These are phyloP conservation scores for Plenodomus biglobosus DNA, from an alignment of 2,329 filamentous ascomycete genomes.

Conservation along the genomic window DNA sequence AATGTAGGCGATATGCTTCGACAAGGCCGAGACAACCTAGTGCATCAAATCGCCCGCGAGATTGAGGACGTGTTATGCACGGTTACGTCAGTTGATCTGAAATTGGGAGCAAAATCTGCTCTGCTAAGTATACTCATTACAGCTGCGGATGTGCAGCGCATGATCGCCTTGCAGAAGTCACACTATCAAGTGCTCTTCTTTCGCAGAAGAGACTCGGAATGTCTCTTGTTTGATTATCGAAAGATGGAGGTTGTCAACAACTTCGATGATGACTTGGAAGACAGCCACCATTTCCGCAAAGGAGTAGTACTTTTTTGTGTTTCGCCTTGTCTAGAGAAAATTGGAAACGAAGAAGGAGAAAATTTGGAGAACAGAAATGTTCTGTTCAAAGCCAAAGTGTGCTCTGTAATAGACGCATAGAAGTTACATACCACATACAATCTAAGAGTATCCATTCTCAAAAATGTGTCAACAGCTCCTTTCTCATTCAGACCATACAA, in stretches of 20 bases:
- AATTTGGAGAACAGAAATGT: constrained; percentile 29
- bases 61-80: constrained; percentile 27
- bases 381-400: constrained; percentile 37
- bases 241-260: constrained; percentile 40
- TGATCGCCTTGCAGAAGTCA: constrained; percentile 35
- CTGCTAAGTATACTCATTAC: constrained; percentile 27
- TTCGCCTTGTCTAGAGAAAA: constrained; percentile 38
- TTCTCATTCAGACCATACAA: constrained; percentile 25
- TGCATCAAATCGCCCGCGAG: constrained; percentile 22
- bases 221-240: constrained; percentile 20
- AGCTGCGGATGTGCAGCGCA: constrained; percentile 30
- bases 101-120: constrained; percentile 16
- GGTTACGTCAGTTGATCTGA: constrained; percentile 24
- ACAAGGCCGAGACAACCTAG: constrained; percentile 10
- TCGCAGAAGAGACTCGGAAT: constrained; percentile 3
- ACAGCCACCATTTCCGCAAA: constrained; percentile 13
- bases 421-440: background rate
- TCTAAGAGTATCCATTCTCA: background rate
- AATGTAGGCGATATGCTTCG: constrained; percentile 9
- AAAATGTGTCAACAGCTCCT: constrained; percentile 28
- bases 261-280: constrained; percentile 23
- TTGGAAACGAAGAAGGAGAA: constrained; percentile 31
- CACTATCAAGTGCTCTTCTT: constrained; percentile 33
- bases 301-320: constrained; percentile 34
- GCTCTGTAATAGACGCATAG: constrained; percentile 19